phyloP scores from a whole-genome alignment of 345 rosid species.

The Hevea brasiliensis region DNA sequence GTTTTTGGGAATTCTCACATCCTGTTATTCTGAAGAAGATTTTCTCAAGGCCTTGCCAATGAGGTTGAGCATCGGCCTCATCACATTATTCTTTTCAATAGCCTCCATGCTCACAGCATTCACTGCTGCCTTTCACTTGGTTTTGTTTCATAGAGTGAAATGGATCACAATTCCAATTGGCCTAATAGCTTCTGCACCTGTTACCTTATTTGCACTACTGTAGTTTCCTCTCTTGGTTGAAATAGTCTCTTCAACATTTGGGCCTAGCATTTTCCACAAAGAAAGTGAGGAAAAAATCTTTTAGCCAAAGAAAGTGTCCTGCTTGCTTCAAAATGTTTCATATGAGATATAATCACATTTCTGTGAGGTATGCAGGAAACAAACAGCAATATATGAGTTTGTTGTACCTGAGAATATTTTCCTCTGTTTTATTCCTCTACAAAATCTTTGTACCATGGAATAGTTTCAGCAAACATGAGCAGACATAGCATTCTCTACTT shows the following conservation, averaged over 20 bases:
- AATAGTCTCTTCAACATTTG: neutral
- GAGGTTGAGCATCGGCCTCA: conserved; percentile 17
- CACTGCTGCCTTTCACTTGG: conserved; percentile 1
- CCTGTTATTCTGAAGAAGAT: conserved; percentile 18
- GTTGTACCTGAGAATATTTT: no score
- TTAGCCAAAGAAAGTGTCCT: neutral
- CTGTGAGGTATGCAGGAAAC: no score
- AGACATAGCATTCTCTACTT: no score
- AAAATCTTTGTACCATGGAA: no score
- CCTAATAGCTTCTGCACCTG: neutral
- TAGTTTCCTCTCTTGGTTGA: conserved; percentile 17
- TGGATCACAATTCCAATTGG: conserved; percentile 16
- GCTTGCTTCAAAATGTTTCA: no score
- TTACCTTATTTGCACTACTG: conserved; percentile 15
- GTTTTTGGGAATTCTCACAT: conserved; percentile 23
- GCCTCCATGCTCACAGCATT: conserved; percentile 15
- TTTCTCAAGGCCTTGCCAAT: conserved; percentile 15
- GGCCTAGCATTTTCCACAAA: neutral
- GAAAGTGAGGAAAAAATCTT: neutral
- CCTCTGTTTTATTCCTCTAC: no score
- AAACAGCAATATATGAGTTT: no score
- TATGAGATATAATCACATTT: no score
- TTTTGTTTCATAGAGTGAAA: neutral
- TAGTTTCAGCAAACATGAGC: no score
- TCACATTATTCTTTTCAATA: conserved; percentile 10